Evolutionary conservation across 306 rosid species (phyloP), one percentile per base, ranked within the genome.

Genomic region (Adenanthera pavonina): DNA sequence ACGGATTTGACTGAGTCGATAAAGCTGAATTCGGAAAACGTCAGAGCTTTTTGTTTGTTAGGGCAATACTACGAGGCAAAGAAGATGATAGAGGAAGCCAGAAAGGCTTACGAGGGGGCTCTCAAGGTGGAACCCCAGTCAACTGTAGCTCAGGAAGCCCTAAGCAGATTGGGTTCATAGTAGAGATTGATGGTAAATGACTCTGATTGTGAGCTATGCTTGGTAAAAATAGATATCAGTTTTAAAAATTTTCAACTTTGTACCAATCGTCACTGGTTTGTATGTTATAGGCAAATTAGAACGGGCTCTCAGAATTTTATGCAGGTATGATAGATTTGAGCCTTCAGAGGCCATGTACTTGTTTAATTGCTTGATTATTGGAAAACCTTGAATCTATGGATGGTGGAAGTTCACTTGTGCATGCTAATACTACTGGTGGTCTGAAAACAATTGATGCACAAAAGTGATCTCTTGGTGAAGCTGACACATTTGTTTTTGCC

Each of bases 51-150:
- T 85, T 78, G 88, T 80, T 4, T 86, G 84, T 74, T 96, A 20
- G 98, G 98, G 30, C 90, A 96, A 62, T 93, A 94, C 51, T 96
- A 89, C 0, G 97, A 88, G 81, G 89, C 43, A 11, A 93, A 96
- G 84, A 86, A 92, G 68, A 86, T 93, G 94, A 75, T 4, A 49
- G 97, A 76, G 38, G 94, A 96, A 82, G 98, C 99, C 0, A 85
- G 19, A 86, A 87, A 87, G 84, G 92, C 99, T 61, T 93, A 86
- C 30, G 85, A 91, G 87, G 92, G 89, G 40, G 98, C 97, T 43
- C 72, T 91, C 51, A 82, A 68, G 36, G 72, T 92, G 41, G 92
- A 89, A 46, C 95, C 99, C 2, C 47, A 48, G 9, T 72, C 83
- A 57, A 56, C 56, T 47, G 81, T 3, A 20, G 94, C 97, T 61